Percentiles rank a stretch among this genome's conserved stretches.
phyloP scores from a whole-genome alignment of 164 flowering plant species.

The Dillenia suffruticosa region DNA sequence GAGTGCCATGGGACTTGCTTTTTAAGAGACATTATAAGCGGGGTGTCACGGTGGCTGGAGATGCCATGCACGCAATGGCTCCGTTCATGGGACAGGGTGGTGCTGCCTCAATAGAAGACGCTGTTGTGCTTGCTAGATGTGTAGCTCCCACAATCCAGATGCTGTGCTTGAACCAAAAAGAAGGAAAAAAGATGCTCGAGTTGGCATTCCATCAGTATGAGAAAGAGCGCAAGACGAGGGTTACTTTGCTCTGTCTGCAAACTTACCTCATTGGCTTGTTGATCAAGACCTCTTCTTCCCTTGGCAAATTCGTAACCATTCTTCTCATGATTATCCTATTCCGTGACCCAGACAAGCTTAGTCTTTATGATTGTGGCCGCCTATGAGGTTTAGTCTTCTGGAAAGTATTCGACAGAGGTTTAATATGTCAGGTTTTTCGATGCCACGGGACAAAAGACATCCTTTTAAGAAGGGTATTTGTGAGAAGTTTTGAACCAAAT shows the following conservation, averaged over 20 bases:
- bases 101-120: slow-evolving; percentile 30
- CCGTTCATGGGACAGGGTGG: slow-evolving; percentile 42
- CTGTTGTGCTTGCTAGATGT: slow-evolving; percentile 28
- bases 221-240: slow-evolving; percentile 27
- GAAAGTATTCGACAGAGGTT: too few relatives aligned
- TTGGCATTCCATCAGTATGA: slow-evolving; percentile 20
- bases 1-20: slow-evolving; percentile 25
- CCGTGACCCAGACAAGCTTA: slow-evolving; percentile 11
- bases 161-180: neutral
- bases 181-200: slow-evolving; percentile 6
- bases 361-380: slow-evolving; percentile 23
- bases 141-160: too few relatives aligned
- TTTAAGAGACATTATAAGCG: slow-evolving; percentile 18
- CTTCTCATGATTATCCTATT: slow-evolving; percentile 15
- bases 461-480: too few relatives aligned
- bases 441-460: too few relatives aligned
- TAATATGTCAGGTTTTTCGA: too few relatives aligned
- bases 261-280: slow-evolving; percentile 16
- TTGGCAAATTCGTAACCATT: slow-evolving; percentile 5
- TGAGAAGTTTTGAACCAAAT: too few relatives aligned
- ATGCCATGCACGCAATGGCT: slow-evolving; percentile 33
- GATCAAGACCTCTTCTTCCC: slow-evolving; percentile 7
- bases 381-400: slow-evolving; percentile 5
- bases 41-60: slow-evolving; percentile 34
- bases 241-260: slow-evolving; percentile 17